Evolutionary conservation across 805 yeast genomes (phyloP), one percentile per base, ranked within the genome.

Genomic region (Zygosaccharomyces bailii): DNA sequence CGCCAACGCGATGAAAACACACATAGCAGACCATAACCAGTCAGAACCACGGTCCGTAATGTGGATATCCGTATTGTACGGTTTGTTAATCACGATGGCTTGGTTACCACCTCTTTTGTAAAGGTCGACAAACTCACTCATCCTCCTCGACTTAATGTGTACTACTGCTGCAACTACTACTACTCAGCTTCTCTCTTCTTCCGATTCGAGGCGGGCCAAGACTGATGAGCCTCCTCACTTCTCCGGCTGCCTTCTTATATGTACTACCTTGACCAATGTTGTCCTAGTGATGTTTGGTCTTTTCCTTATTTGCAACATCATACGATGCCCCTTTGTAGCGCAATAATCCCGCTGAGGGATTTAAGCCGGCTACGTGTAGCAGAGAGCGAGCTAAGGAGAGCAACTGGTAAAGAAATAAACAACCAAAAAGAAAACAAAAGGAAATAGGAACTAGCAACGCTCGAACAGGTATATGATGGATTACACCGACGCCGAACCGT

Each of bases 11-110:
- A 67, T 61, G 54, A 76, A 74, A 14, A 78, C 49, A 31, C 73
- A 59, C 59, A 80, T 80, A 14, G 70, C 82, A 3, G 86, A 72
- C 83, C 84, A 82, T 52, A 76, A 71, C 86, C 85, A 81, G 61
- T 77, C 79, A 5, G 85, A 79, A 62, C 86, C 86, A 59, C 79
- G 78, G 7, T 55, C 45, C 8, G 84, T 80, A 27, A 82, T 46
- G 45, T 75, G 76, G 60, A 81, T 74, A 51, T 78, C 84, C 30
- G 71, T 66, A 31, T 60, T 63, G 4, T 66, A 51, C 47, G 73
- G 66, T 9, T 76, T 73, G 55, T 79, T 79, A 43, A 74, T 52
- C 4, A 52, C 47, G 14, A 76, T 55, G 30, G 76, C 79, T 38
- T 71, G 55, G 50, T 74, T 73, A 41, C 64, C 64, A 42, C 58